Percentiles rank a stretch among this genome's conserved stretches.
Conservation (phyloP, 148 eudicot genomes). For the Suaeda aralocaspica region DNA sequence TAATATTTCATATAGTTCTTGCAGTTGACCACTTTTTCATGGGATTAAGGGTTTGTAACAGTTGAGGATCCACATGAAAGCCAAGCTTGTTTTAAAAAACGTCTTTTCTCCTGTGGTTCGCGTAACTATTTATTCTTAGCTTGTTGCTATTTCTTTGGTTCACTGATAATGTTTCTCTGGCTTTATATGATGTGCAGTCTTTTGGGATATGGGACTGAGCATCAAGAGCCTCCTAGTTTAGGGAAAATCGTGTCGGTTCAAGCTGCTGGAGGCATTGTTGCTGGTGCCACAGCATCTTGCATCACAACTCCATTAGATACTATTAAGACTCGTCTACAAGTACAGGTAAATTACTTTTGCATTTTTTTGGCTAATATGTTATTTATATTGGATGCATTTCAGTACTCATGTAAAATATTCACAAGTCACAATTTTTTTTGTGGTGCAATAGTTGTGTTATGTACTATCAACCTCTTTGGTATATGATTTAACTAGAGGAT, state of each 20-base stretch:
- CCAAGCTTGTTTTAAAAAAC: too few relatives aligned
- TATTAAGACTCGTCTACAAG: slow-evolving; percentile 92
- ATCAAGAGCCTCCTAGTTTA: slow-evolving; percentile 47
- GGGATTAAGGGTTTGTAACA: not conserved
- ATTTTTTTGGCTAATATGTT: not conserved
- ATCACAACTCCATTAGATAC: slow-evolving; percentile 96
- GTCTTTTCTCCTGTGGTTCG: too few relatives aligned
- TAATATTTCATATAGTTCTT: not conserved
- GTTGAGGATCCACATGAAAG: not conserved
- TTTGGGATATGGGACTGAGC: slow-evolving; percentile 51
- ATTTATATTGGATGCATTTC: not conserved
- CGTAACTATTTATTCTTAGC: too few relatives aligned
- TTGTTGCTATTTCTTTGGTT: not conserved
- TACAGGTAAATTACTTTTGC: slow-evolving; percentile 17
- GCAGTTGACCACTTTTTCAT: not conserved
- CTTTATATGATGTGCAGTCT: slow-evolving; percentile 37
- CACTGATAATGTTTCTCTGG: not conserved
- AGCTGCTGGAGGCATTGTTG: slow-evolving; percentile 89
- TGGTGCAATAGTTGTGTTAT: too few relatives aligned
- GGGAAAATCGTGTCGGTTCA: slow-evolving; percentile 64
- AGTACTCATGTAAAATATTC: not conserved
- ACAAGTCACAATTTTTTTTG: too few relatives aligned
- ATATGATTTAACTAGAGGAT: too few relatives aligned
- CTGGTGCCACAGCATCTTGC: slow-evolving; percentile 90
- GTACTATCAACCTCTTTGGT: not conserved